These are phyloP conservation scores for Leucocoprinus birnbaumii DNA, from an alignment of 768 basidiomycete genomes.

Conservation along the genomic window DNA sequence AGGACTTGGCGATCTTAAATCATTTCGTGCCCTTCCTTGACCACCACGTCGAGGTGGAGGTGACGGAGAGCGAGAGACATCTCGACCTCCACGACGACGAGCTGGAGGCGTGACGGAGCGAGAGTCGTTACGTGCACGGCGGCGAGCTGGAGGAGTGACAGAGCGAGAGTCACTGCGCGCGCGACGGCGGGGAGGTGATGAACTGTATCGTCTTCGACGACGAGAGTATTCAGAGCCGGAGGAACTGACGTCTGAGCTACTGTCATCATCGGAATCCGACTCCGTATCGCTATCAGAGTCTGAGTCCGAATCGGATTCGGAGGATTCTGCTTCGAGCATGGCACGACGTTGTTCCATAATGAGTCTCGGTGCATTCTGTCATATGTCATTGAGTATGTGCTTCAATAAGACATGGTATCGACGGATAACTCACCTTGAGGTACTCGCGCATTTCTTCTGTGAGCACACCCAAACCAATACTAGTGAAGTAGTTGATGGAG, in stretches of 20 bases:
- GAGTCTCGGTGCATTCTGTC: slow-evolving; percentile 83
- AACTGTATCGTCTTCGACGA: slow-evolving; percentile 23
- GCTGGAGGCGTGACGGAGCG: slow-evolving; percentile 20
- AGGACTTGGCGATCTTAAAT: slow-evolving; percentile 16
- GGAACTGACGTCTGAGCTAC: slow-evolving; percentile 14
- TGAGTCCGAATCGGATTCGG: slow-evolving; percentile 34
- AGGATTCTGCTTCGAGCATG: slow-evolving; percentile 70
- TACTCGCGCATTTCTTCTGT: slow-evolving; percentile 98
- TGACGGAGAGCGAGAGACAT: too few relatives aligned
- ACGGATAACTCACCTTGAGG: slow-evolving; percentile 62
- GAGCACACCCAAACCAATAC: slow-evolving; percentile 83
- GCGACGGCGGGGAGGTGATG: slow-evolving; percentile 19
- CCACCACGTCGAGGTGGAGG: slow-evolving; percentile 18
- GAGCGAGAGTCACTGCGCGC: slow-evolving; percentile 6
- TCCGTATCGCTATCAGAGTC: slow-evolving; percentile 24
- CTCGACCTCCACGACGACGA: slow-evolving; percentile 12
- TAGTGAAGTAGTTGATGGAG: slow-evolving; percentile 97
- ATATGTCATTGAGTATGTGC: background rate
- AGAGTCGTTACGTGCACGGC: slow-evolving; percentile 11
- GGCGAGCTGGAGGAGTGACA: slow-evolving; percentile 12
- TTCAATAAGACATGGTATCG: background rate
- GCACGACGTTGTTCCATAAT: slow-evolving; percentile 95
- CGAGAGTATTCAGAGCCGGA: slow-evolving; percentile 10
- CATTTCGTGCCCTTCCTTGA: slow-evolving; percentile 21
- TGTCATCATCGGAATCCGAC: slow-evolving; percentile 24